These are phyloP conservation scores for Coemansia sp. DNA, from an alignment of 192 early-diverging fungal genomes.

Conservation along the genomic window DNA sequence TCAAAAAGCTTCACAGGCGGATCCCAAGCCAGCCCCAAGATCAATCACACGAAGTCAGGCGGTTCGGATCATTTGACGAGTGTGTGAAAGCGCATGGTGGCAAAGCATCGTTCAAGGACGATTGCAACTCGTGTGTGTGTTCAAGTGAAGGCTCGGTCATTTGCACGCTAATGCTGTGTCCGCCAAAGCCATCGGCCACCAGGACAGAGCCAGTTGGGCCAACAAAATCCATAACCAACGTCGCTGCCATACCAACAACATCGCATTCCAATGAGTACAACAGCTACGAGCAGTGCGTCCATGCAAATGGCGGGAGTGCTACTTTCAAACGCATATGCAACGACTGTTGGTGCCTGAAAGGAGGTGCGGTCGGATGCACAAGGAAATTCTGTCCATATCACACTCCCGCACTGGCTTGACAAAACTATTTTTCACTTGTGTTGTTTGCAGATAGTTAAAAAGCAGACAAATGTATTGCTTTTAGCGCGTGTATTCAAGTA, in stretches of 20 bases:
- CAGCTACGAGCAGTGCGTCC: slow-evolving; percentile 15
- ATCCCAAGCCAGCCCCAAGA: not conserved
- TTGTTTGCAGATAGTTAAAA: too few relatives aligned
- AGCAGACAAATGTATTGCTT: too few relatives aligned
- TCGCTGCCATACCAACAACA: not conserved
- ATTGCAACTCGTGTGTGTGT: slow-evolving; percentile 18
- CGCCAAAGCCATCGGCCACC: not conserved
- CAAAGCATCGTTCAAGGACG: slow-evolving; percentile 1
- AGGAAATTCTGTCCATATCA: slow-evolving; percentile 5
- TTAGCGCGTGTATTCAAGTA: too few relatives aligned
- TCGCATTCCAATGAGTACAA: not conserved
- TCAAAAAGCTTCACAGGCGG: not conserved
- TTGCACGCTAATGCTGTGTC: slow-evolving; percentile 16
- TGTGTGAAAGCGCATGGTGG: slow-evolving; percentile 7
- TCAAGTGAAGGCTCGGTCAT: not conserved
- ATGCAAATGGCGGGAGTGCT: slow-evolving; percentile 5
- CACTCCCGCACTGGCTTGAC: not conserved
- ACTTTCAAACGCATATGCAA: slow-evolving; percentile 20
- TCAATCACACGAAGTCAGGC: not conserved
- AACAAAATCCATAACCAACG: too few relatives aligned
- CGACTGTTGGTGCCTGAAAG: slow-evolving; percentile 6
- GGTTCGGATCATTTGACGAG: not conserved
- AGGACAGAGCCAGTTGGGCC: too few relatives aligned
- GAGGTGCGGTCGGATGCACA: slow-evolving; percentile 13
- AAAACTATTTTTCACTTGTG: not conserved